Conservation (phyloP, 2,329 filamentous ascomycete genomes). For the Penicillium fuscoglaucum region DNA sequence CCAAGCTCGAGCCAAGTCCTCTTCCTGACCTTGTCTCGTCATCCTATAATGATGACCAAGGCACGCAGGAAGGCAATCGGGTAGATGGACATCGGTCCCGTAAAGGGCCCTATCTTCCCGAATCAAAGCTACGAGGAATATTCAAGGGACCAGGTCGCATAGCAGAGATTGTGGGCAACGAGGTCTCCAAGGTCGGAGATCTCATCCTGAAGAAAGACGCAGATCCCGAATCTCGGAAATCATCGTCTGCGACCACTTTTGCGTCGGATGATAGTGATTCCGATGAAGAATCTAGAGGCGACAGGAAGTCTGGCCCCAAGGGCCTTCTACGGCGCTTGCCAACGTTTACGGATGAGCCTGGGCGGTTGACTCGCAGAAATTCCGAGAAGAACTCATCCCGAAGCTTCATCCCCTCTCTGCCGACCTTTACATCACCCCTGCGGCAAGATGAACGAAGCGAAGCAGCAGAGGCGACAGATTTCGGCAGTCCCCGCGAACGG, state of each 20-base stretch:
- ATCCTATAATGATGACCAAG: conserved; percentile 27
- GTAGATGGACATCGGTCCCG: conserved; percentile 29
- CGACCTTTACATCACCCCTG: conserved; percentile 53
- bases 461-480: conserved; percentile 28
- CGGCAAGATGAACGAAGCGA: conserved; percentile 39
- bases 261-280: conserved; percentile 51
- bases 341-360: conserved; percentile 38
- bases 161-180: conserved; percentile 68
- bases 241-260: conserved; percentile 47
- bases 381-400: conserved; percentile 39
- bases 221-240: conserved; percentile 43
- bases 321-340: conserved; percentile 34
- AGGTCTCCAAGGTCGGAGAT: conserved; percentile 62
- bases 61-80: conserved; percentile 21
- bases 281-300: conserved; percentile 45
- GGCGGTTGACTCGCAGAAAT: conserved; percentile 34
- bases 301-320: conserved; percentile 32
- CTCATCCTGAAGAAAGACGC: conserved; percentile 61
- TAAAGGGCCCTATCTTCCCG: conserved; percentile 38
- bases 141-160: conserved; percentile 72
- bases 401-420: conserved; percentile 49
- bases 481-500: conserved; percentile 17
- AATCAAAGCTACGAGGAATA: conserved; percentile 68
- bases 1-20: conserved; percentile 31
- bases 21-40: conserved; percentile 29